Evolutionary conservation across 257 asterid species (phyloP).

Genomic region (Penstemon eatonii): DNA sequence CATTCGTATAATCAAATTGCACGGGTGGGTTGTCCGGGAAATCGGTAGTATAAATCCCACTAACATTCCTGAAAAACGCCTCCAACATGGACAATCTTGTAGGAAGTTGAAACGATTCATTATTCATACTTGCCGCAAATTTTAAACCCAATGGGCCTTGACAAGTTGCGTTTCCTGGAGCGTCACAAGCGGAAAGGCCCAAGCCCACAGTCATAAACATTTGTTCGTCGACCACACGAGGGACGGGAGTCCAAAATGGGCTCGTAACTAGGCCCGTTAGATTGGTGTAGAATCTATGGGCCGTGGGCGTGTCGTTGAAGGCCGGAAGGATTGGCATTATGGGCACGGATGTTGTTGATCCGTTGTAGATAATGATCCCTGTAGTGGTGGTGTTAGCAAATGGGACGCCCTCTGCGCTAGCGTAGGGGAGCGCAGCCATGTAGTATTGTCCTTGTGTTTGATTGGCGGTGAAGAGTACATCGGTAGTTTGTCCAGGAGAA

Average conservation of each 20-base stretch:
- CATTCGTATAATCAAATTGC: conserved; percentile 46
- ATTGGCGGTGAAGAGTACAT: conserved; percentile 56
- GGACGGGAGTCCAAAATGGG: conserved; percentile 58
- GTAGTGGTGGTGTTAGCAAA: conserved; percentile 57
- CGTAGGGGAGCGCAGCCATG: conserved; percentile 68
- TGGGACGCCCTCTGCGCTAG: conserved; percentile 32
- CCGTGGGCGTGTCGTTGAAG: conserved; percentile 70
- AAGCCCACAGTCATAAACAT: conserved; percentile 66
- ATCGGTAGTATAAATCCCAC: conserved; percentile 54
- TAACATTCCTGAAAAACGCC: conserved; percentile 48
- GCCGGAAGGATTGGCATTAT: conserved; percentile 67
- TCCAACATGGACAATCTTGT: conserved; percentile 51
- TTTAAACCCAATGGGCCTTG: conserved; percentile 44
- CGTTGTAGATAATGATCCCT: conserved; percentile 48
- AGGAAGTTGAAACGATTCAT: conserved; percentile 63
- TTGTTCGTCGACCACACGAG: conserved; percentile 43
- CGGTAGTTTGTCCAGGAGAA: conserved; percentile 20
- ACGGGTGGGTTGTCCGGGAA: conserved; percentile 52
- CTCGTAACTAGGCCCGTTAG: conserved; percentile 52
- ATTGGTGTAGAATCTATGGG: conserved; percentile 51
- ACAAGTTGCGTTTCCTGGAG: conserved; percentile 44
- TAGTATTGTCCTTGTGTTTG: conserved; percentile 55
- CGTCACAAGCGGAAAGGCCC: conserved; percentile 50
- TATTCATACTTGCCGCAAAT: conserved; percentile 72
- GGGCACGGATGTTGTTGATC: conserved; percentile 35